Percentiles rank a stretch among this genome's conserved stretches.
These are phyloP conservation scores for Yarrowia keelungensis DNA, from an alignment of 805 yeast genomes.

Conservation along the genomic window DNA sequence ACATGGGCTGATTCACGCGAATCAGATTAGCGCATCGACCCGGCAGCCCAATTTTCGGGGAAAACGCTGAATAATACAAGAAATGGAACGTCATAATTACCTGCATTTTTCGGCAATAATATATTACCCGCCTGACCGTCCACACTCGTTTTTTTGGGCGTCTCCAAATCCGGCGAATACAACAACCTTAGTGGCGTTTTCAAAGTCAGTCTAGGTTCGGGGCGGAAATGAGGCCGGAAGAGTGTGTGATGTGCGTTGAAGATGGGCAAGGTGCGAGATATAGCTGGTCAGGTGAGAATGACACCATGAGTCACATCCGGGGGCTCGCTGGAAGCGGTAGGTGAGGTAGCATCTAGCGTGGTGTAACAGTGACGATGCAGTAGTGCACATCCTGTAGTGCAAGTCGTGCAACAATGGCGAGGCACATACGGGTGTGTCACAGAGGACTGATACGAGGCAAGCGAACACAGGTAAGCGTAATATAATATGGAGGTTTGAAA, in stretches of 20 bases:
- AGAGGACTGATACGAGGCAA: slow-evolving; percentile 5
- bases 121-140: neutral
- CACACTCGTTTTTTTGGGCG: neutral
- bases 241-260: neutral
- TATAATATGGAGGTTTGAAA: neutral
- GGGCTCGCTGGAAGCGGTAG: neutral
- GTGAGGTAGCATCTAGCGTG: neutral
- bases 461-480: neutral
- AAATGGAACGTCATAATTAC: neutral
- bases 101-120: slow-evolving; percentile 6
- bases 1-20: slow-evolving; percentile 14
- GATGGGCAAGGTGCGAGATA: neutral
- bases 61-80: neutral
- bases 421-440: neutral
- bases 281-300: no score
- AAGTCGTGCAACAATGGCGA: slow-evolving; percentile 5
- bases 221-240: slow-evolving; percentile 31
- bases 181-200: slow-evolving; percentile 28
- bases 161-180: slow-evolving; percentile 32
- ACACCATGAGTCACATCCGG: neutral
- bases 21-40: neutral
- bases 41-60: neutral
- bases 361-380: slow-evolving; percentile 17
- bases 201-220: slow-evolving; percentile 18
- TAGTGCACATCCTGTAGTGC: neutral